A percentile compares a stretch with the other conserved stretches of the same genome.
phyloP scores from a whole-genome alignment of 2,329 filamentous ascomycete genomes.

The Hirsutella rhossiliensis region DNA sequence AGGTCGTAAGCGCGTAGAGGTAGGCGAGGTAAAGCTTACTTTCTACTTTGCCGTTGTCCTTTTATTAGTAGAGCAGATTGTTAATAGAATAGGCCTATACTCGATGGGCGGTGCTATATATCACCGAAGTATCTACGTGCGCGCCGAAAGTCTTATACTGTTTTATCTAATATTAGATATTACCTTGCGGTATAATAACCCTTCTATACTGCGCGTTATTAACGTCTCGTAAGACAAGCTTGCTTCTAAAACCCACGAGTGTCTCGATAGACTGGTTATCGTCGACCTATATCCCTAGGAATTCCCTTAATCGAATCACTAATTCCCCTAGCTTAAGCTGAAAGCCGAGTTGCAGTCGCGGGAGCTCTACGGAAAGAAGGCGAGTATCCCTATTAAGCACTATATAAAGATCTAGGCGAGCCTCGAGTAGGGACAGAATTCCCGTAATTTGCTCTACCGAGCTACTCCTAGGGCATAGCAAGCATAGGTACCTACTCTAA shows the following conservation, averaged over 20 bases:
- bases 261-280: constrained; percentile 22
- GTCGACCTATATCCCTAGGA: constrained; percentile 35
- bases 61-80: constrained; percentile 31
- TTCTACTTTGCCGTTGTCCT: constrained; percentile 35
- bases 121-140: constrained; percentile 25
- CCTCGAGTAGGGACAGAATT: background rate
- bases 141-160: background rate
- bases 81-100: constrained; percentile 38
- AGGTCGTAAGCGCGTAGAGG: constrained; percentile 42
- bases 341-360: constrained; percentile 35
- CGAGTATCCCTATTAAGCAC: background rate
- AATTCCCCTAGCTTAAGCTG: constrained; percentile 13
- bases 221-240: constrained; percentile 28
- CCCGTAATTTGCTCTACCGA: background rate
- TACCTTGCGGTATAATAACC: constrained; percentile 25
- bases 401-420: background rate
- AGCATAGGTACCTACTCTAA: background rate
- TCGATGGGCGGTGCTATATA: constrained; percentile 3
- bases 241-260: constrained; percentile 31
- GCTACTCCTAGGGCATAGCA: background rate
- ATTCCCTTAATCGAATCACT: constrained; percentile 30
- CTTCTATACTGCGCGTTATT: constrained; percentile 7
- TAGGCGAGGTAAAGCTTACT: constrained; percentile 39
- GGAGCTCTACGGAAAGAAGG: constrained; percentile 22
- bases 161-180: background rate